Evolutionary conservation across 148 eudicot genomes (phyloP).

Genomic region (Oxyria digyna): DNA sequence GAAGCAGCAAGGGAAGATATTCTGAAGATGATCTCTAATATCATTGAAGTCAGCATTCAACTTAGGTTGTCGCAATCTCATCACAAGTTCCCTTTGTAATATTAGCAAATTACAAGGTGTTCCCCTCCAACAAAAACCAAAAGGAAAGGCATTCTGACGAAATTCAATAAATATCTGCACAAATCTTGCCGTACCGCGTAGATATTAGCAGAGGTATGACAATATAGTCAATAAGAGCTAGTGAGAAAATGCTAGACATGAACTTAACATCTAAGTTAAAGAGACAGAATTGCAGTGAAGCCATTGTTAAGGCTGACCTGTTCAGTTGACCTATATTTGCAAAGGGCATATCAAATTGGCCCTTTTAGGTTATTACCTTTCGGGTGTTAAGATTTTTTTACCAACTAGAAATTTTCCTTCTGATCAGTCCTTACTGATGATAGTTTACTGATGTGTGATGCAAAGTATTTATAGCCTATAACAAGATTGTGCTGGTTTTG

Average conservation of each 20-base stretch:
- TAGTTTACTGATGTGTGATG: too few relatives aligned
- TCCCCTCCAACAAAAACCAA: background rate
- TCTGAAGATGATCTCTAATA: constrained; percentile 24
- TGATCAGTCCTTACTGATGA: too few relatives aligned
- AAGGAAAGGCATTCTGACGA: background rate
- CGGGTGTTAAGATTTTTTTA: too few relatives aligned
- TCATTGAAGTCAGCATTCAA: constrained; percentile 45
- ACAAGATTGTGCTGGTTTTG: too few relatives aligned
- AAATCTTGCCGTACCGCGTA: background rate
- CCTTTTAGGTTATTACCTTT: too few relatives aligned
- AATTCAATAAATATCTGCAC: background rate
- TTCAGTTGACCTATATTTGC: too few relatives aligned
- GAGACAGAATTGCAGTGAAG: too few relatives aligned
- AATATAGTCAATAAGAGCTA: background rate
- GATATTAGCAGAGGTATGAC: background rate
- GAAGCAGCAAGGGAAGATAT: constrained; percentile 61
- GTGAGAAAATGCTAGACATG: constrained; percentile 1
- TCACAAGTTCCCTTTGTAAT: constrained; percentile 2
- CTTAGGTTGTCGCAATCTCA: constrained; percentile 20
- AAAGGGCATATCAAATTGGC: too few relatives aligned
- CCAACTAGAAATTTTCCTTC: too few relatives aligned
- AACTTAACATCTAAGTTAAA: background rate
- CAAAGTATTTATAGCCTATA: too few relatives aligned
- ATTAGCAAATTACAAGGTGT: background rate
- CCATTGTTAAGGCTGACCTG: too few relatives aligned